phyloP scores from a whole-genome alignment of 225 moss, liverwort and hornwort genomes.

The Ulota crispa region DNA sequence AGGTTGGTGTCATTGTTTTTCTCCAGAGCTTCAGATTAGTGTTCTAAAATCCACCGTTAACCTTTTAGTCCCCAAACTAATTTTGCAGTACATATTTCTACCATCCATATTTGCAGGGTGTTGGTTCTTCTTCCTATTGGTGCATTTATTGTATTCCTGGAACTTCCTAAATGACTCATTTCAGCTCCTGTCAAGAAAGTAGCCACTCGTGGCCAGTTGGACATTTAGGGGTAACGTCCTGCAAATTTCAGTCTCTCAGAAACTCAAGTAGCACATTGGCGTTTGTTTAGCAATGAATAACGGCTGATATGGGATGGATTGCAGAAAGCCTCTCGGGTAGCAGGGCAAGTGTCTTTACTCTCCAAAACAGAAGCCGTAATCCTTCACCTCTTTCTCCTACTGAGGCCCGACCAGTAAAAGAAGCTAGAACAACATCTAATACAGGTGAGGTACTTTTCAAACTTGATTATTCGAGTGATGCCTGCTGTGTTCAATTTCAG shows the following conservation, averaged over 20 bases:
- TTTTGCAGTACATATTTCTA: neutral
- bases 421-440: conserved; percentile 34
- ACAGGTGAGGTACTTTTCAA: conserved; percentile 29
- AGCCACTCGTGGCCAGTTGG: neutral
- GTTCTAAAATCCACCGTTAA: neutral
- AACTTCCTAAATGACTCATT: neutral
- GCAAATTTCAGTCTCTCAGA: conserved; percentile 6
- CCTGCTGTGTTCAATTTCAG: neutral
- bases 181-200: neutral
- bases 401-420: conserved; percentile 41
- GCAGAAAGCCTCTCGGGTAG: conserved; percentile 37
- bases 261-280: neutral
- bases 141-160: neutral
- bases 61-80: neutral
- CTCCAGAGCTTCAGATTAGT: conserved; percentile 7
- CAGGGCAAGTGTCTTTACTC: conserved; percentile 27
- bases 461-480: neutral
- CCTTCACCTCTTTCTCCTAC: conserved; percentile 40
- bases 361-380: conserved; percentile 44
- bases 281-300: neutral
- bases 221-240: neutral
- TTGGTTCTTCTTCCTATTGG: neutral
- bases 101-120: neutral
- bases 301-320: conserved; percentile 18
- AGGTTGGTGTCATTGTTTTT: conserved; percentile 38